Conservation (phyloP, 2,329 filamentous ascomycete species). For the Phaeosphaeriaceae sp. region DNA sequence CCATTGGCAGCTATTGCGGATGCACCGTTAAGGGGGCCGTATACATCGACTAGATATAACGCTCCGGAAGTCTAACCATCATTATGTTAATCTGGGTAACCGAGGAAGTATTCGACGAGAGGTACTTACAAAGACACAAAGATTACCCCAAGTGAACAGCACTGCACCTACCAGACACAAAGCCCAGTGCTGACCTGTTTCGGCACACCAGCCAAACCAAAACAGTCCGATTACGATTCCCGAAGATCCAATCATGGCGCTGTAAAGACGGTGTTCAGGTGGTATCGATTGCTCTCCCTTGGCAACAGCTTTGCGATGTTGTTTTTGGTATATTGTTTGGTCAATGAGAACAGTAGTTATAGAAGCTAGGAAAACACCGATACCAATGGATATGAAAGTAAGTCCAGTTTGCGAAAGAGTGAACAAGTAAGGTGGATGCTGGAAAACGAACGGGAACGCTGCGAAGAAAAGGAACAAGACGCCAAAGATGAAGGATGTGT, state of each 20-base stretch:
- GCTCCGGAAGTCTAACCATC: slow-evolving; percentile 30
- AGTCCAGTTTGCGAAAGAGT: slow-evolving; percentile 37
- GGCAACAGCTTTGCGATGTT: slow-evolving; percentile 32
- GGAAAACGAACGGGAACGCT: slow-evolving; percentile 44
- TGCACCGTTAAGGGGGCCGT: slow-evolving; percentile 41
- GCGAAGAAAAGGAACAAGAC: slow-evolving; percentile 47
- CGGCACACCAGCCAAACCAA: slow-evolving; percentile 66
- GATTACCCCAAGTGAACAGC: slow-evolving; percentile 65
- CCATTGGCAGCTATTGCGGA: slow-evolving; percentile 49
- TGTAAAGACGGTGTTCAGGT: slow-evolving; percentile 65
- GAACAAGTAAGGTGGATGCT: slow-evolving; percentile 38
- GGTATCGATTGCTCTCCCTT: slow-evolving; percentile 44
- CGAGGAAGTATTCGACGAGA: not conserved
- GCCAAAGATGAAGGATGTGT: slow-evolving; percentile 44
- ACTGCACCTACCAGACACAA: slow-evolving; percentile 60
- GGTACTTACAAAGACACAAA: slow-evolving; percentile 63
- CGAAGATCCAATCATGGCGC: slow-evolving; percentile 64
- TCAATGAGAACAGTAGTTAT: slow-evolving; percentile 46
- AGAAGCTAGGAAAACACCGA: slow-evolving; percentile 37
- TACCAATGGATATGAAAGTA: slow-evolving; percentile 41
- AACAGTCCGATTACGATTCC: slow-evolving; percentile 62
- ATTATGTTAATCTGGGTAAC: not conserved
- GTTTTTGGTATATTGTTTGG: slow-evolving; percentile 43
- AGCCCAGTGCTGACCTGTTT: slow-evolving; percentile 56
- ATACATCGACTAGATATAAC: slow-evolving; percentile 41